Conservation (phyloP, 169 alveolate genomes). For the Plasmodium vinckei region DNA sequence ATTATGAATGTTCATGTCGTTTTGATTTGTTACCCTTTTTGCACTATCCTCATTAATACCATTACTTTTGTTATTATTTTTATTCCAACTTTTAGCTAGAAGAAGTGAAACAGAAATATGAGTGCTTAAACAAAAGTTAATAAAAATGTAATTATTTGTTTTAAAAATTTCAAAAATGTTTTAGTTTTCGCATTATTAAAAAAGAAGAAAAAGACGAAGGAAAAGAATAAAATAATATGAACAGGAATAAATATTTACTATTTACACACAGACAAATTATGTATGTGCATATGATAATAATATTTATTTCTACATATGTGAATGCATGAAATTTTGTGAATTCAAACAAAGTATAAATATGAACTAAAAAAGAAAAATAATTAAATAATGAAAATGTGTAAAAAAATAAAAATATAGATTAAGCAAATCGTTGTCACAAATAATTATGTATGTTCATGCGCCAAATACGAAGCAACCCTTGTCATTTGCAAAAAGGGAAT, state of each 20-base stretch:
- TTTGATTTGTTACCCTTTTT: not conserved
- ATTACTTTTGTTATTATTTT: not conserved
- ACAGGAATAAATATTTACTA: not conserved
- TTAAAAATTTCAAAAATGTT: not conserved
- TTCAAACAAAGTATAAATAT: not conserved
- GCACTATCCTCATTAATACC: not conserved
- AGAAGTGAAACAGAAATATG: constrained; percentile 9
- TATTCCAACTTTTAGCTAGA: constrained; percentile 3
- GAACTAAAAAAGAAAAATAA: not conserved
- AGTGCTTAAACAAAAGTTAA: not conserved
- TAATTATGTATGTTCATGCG: not conserved
- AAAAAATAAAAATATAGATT: not conserved
- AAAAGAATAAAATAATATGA: not conserved
- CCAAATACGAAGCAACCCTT: not conserved
- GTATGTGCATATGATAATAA: constrained; percentile 2
- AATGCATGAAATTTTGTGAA: not conserved
- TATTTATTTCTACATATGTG: not conserved
- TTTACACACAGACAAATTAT: not conserved
- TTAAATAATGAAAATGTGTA: not conserved
- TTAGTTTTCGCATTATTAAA: not conserved
- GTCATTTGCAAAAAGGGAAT: no score
- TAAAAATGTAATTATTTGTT: not conserved
- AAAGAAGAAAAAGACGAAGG: not conserved
- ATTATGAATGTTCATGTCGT: not conserved
- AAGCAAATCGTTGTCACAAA: constrained; percentile 3